phyloP scores from a whole-genome alignment of 768 basidiomycete species.

The Gyrodon lividus region DNA sequence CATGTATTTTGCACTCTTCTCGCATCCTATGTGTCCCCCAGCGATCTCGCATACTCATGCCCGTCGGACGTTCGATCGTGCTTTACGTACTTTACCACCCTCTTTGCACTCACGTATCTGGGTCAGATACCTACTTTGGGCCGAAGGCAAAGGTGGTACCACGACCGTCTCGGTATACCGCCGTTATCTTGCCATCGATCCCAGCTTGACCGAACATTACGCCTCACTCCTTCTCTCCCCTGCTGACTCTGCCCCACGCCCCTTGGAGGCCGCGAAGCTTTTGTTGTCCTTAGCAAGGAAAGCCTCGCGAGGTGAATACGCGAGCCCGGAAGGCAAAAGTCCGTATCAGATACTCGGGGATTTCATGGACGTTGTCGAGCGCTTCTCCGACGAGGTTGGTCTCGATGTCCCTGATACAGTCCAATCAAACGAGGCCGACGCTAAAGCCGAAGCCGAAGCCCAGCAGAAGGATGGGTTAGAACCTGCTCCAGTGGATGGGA shows the following conservation, averaged over 20 bases:
- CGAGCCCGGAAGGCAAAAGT: conserved; percentile 89
- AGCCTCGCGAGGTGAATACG: conserved; percentile 79
- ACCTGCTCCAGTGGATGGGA: conserved; percentile 51
- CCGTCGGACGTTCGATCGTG: conserved; percentile 90
- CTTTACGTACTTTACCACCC: conserved; percentile 89
- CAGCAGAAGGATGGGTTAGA: conserved; percentile 30
- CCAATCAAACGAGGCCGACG: conserved; percentile 50
- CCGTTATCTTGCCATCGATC: conserved; percentile 83
- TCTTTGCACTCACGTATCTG: conserved; percentile 91
- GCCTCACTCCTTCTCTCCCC: conserved; percentile 62
- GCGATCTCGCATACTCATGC: conserved; percentile 86
- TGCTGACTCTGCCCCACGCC: conserved; percentile 63
- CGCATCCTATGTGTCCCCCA: conserved; percentile 86
- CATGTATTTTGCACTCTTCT: conserved; percentile 87
- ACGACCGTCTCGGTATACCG: conserved; percentile 82
- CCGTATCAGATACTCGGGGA: conserved; percentile 92
- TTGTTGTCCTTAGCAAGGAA: conserved; percentile 81
- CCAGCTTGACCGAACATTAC: conserved; percentile 77
- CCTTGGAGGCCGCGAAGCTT: conserved; percentile 92
- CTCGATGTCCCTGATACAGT: conserved; percentile 76
- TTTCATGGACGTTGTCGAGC: conserved; percentile 89
- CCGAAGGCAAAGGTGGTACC: conserved; percentile 76
- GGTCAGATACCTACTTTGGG: conserved; percentile 91
- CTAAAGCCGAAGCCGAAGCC: conserved; percentile 46
- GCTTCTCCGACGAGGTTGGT: conserved; percentile 89